Evolutionary conservation across 2,329 filamentous ascomycete species (phyloP), one percentile per base, ranked within the genome.

Genomic region (Paraconiothyrium sp.): DNA sequence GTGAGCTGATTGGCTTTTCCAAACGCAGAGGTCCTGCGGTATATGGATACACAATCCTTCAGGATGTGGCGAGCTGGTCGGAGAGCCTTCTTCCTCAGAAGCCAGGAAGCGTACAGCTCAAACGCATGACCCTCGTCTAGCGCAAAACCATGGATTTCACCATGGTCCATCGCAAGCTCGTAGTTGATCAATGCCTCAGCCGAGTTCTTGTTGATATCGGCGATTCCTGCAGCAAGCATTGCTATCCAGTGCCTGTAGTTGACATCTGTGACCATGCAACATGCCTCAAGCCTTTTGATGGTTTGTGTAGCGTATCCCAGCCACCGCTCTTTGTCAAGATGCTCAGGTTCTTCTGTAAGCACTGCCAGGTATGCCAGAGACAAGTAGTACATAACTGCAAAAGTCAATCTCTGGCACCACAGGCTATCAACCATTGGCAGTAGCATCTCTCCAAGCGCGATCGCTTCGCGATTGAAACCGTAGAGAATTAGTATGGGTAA

Each of bases 121-220:
- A 91, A 90, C 16, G 88, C 87, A 1, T 93, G 82, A 0, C 89
- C 91, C 74, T 93, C 90, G 62, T 94, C 91, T 54, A 93, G 85
- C 2, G 85, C 72, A 64, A 91, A 90, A 47, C 84, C 84, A 67
- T 92, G 84, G 58, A 90, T 84, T 22, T 90, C 84, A 13, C 89
- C 87, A 70, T 93, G 91, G 68, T 94, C 90, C 60, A 93, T 79
- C 7, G 89, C 88, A 63, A 87, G 83, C 73, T 94, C 92, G 70
- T 92, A 94, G 48, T 85, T 80, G 27, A 81, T 81, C 37, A 93
- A 82, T 8, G 90, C 88, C 4, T 73, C 71, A 16, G 74, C 57
- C 62, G 88, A 84, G 37, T 89, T 79, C 8, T 79, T 79, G 5
- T 82, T 80, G 58, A 92, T 80, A 67, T 94, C 91, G 3, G 86